Evolutionary conservation across 192 early-diverging fungal species (phyloP), one percentile per base, ranked within the genome.

Genomic region (Coemansia sp.): DNA sequence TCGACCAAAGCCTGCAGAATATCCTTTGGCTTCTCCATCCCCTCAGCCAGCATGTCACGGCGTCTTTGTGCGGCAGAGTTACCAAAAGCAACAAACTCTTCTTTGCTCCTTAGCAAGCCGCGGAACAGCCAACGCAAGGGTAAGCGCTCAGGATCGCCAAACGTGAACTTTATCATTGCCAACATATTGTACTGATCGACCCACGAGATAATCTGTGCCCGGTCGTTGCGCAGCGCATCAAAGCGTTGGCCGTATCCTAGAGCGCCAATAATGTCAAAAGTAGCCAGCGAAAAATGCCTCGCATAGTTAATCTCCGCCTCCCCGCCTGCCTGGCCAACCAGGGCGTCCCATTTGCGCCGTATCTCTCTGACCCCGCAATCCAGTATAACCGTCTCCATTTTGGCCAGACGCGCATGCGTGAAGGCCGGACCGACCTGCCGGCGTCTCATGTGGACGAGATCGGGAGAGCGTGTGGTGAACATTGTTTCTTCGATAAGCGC

Each of bases 1-100:
- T 78, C 75, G 43, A 78, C 64, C 21, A 72, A 72, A 2, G 69
- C 45, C 52, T 78, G 75, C 52, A 78, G 40, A 6, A 78, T 42
- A 41, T 78, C 75, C 5, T 46, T 57, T 17, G 65, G 75, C 27
- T 58, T 49, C 0, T 42, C 25, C 1, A 47, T 10, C 2, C 55
- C 63, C 0, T 25, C 3, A 14, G 55, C 25, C 25, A 69, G 44
- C 24, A 60, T 25, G 4, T 64, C 46, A 5, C 51, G 46, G 12
- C 66, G 61, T 34, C 46, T 12, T n/a, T 34, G 18, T 24, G 17
- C 0, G 23, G 23, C 2, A 44, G 10, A 5, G 17, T 30, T 47
- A 5, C 63, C 67, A 55, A 76, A 55, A 1, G 33, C 41, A 22
- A 76, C 39, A 41, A 76, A 66, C 19, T 48, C 27, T 17, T 53